Evolutionary conservation across 805 yeast genomes (phyloP), one percentile per base, ranked within the genome.

Genomic region (Starmerella bacillaris): DNA sequence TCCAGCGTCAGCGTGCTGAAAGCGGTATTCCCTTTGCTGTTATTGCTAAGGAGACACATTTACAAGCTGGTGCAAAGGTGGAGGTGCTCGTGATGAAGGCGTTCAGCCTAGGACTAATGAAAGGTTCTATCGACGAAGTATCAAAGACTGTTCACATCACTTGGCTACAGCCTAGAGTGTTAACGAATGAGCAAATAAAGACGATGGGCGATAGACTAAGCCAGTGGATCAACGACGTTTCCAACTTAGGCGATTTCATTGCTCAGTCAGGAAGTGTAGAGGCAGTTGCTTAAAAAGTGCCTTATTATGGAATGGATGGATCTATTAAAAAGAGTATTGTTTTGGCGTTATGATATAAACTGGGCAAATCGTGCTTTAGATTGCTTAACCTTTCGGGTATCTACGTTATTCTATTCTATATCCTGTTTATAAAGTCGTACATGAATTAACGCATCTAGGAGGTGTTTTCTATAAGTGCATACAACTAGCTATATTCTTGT

Each of bases 121-220:
- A 72, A 55, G 98, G 98, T n/a, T 65, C 70, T 34, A 86, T 89
- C 47, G 92, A 89, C 54, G 92, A 89, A 60, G 79, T 83, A 29
- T 69, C 70, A 33, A 70, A 75, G 54, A 61, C 75, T 11, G 78
- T 89, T 37, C 72, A 76, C 22, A 73, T 89, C 32, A 72, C 78
- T 19, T 89, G 98, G 98, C 75, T 86, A 42, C 96, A 89, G 63
- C 96, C 98, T 39, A 68, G 96, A 50, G 79, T 83, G 37, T 75
- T 89, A 67, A 80, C 80, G 50, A 64, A 63, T 43, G 70, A 69
- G 30, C 98, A 89, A 63, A 77, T 86, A 39, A 68, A 64, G 38
- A 65, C 65, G 30, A 80, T 89, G 78, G 72, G 72, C 44, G 64
- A 65, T 35, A 77, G 78, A 48, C 67, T 89, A 51, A 63, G 64